phyloP scores from a whole-genome alignment of 2,329 filamentous ascomycete species.

The Colletotrichum sublineola region DNA sequence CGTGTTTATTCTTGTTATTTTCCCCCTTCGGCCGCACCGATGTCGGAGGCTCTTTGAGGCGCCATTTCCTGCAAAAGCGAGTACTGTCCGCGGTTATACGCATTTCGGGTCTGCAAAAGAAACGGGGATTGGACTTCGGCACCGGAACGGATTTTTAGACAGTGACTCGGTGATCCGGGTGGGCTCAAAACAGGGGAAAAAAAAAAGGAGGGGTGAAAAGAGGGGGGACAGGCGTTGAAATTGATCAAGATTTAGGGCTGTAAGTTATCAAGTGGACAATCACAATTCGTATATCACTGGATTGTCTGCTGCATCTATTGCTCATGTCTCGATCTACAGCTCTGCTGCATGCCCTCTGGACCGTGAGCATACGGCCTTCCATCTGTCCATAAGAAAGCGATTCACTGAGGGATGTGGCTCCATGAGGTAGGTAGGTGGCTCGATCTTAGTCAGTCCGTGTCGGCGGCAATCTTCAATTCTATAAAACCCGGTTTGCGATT shows the following conservation, averaged over 20 bases:
- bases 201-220: background rate
- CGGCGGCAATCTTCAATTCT: conserved; percentile 33
- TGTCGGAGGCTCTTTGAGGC: conserved; percentile 2
- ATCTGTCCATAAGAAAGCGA: background rate
- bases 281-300: conserved; percentile 30
- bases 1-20: conserved; percentile 29
- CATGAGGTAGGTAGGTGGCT: conserved; percentile 2
- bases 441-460: conserved; percentile 13
- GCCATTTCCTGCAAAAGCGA: conserved; percentile 1
- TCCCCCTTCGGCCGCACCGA: conserved; percentile 5
- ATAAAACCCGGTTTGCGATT: conserved; percentile 1
- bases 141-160: conserved; percentile 35
- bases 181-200: conserved; percentile 5
- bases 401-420: background rate
- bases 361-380: conserved; percentile 8
- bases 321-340: conserved; percentile 24
- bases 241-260: fast-evolving
- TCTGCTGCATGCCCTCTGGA: conserved; percentile 11
- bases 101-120: conserved; percentile 27
- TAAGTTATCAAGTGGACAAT: conserved; percentile 21
- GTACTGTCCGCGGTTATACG: conserved; percentile 13
- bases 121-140: conserved; percentile 25
- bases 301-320: conserved; percentile 21
- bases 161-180: conserved; percentile 26
- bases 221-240: background rate